Conservation (phyloP, 1,284 basidiomycete genomes). For the Naganishia albida region DNA sequence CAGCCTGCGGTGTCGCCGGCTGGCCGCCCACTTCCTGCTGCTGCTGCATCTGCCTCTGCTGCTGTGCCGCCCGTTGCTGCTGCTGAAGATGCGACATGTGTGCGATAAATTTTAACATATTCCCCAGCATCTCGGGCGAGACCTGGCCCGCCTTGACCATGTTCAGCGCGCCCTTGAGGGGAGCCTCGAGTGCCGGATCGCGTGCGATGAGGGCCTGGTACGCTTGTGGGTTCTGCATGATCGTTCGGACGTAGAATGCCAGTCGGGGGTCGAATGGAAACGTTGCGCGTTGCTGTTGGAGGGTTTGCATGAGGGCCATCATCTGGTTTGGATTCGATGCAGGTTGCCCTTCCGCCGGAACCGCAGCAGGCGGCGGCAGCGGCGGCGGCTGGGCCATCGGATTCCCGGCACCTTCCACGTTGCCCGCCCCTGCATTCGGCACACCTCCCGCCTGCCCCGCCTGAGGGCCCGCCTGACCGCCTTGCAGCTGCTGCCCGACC, state of each 20-base stretch:
- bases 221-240: conserved; percentile 37
- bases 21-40: conserved; percentile 36
- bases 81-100: conserved; percentile 35
- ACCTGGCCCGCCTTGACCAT: conserved; percentile 36
- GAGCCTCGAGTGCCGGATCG: conserved; percentile 6
- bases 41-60: conserved; percentile 39
- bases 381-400: background rate
- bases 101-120: conserved; percentile 32
- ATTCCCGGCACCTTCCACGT: no score
- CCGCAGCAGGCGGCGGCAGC: background rate
- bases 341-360: background rate
- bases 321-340: conserved; percentile 33
- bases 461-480: no score
- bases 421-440: no score
- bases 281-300: conserved; percentile 34
- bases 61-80: conserved; percentile 35
- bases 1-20: conserved; percentile 33
- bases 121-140: conserved; percentile 31
- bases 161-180: conserved; percentile 28
- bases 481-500: background rate
- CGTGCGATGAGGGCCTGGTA: conserved; percentile 32
- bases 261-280: conserved; percentile 37
- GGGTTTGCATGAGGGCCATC: conserved; percentile 21
- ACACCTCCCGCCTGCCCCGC: no score
- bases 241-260: conserved; percentile 36